Conservation (phyloP, 306 rosid genomes). For the cucumber (Cucumis sativus) region DNA sequence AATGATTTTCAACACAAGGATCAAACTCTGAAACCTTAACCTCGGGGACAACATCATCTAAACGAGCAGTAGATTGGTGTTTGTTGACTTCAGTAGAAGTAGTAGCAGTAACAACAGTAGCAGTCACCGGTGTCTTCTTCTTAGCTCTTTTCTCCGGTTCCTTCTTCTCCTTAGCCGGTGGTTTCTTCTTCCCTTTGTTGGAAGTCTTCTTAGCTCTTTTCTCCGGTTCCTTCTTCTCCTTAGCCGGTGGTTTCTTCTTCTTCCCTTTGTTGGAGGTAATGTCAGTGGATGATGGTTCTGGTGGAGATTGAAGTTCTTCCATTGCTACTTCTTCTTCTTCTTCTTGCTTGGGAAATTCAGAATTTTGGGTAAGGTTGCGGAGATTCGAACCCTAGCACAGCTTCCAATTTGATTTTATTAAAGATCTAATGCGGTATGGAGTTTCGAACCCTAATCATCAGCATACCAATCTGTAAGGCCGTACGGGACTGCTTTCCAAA, state of each 20-base stretch:
- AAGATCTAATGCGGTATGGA: neutral
- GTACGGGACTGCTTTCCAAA: neutral
- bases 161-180: neutral
- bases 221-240: neutral
- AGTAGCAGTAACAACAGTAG: neutral
- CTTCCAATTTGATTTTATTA: neutral
- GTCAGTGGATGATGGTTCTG: neutral
- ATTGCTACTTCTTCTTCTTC: neutral
- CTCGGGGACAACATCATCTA: neutral
- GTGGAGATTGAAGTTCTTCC: slow-evolving; percentile 3
- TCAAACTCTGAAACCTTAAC: slow-evolving; percentile 42
- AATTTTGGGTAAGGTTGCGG: neutral
- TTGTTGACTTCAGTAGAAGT: neutral
- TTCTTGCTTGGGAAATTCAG: neutral
- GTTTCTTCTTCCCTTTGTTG: slow-evolving; percentile 8
- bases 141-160: neutral
- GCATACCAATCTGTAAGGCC: neutral
- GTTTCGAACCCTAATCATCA: neutral
- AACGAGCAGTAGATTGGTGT: neutral
- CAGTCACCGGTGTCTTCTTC: neutral
- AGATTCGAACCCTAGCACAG: neutral
- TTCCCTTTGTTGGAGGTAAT: slow-evolving; percentile 12
- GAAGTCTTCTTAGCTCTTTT: neutral
- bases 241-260: slow-evolving; percentile 8
- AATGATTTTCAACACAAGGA: slow-evolving; percentile 50